Evolutionary conservation across 306 rosid species (phyloP).

Genomic region (Lablab purpureus): DNA sequence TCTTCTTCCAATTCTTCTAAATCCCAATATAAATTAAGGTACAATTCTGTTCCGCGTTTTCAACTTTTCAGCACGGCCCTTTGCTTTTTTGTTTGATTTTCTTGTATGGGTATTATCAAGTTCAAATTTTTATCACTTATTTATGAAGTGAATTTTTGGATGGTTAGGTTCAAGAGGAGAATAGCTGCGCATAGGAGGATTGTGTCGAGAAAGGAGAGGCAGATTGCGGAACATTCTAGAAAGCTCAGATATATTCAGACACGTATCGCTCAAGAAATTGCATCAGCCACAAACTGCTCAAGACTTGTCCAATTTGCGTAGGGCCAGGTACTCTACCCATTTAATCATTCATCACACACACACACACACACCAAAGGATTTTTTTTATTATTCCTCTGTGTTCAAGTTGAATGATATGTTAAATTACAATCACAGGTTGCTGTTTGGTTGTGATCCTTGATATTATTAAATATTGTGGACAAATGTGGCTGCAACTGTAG

Average conservation of each 20-base stretch:
- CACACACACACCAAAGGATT: too few species aligned
- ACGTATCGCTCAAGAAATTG: conserved; percentile 54
- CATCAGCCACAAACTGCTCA: conserved; percentile 43
- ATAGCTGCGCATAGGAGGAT: conserved; percentile 63
- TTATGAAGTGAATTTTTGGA: not conserved
- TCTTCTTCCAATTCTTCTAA: conserved; percentile 44
- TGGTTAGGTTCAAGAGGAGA: conserved; percentile 70
- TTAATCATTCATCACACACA: not conserved
- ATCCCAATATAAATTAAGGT: conserved; percentile 67
- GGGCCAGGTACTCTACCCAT: conserved; percentile 56
- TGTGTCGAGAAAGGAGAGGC: conserved; percentile 74
- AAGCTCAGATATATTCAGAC: conserved; percentile 54
- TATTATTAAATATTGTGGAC: too few species aligned
- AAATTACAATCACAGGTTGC: not conserved
- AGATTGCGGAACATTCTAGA: conserved; percentile 66
- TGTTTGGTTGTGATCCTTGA: too few species aligned
- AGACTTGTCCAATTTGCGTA: conserved; percentile 65
- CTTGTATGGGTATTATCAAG: conserved; percentile 28
- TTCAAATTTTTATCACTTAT: conserved; percentile 5
- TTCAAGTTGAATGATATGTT: conserved; percentile 27
- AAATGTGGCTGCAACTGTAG: too few species aligned
- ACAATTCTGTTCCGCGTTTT: not conserved
- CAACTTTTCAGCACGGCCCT: too few species aligned
- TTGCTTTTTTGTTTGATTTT: not conserved
- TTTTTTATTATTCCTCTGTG: not conserved